Percentiles rank a stretch among this genome's conserved stretches.
These are phyloP conservation scores for Lenzites betulinus DNA, from an alignment of 768 basidiomycete genomes.

Conservation along the genomic window DNA sequence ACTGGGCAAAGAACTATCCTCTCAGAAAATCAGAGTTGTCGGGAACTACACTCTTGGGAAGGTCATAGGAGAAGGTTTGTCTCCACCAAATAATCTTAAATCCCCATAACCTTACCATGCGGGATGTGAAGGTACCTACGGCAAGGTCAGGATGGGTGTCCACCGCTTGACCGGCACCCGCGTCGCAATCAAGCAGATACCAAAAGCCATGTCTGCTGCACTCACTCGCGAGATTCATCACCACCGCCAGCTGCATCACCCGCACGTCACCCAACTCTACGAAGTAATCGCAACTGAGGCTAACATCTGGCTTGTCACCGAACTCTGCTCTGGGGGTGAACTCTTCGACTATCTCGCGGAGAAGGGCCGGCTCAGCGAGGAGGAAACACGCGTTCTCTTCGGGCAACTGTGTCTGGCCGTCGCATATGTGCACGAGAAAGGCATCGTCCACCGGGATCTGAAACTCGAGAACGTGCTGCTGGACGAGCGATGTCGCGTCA, in stretches of 20 bases:
- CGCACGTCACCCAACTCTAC: slow-evolving; percentile 92
- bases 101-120: slow-evolving; percentile 1
- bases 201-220: slow-evolving; percentile 87
- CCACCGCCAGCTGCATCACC: slow-evolving; percentile 95
- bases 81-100: not conserved
- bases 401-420: slow-evolving; percentile 96
- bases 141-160: slow-evolving; percentile 92
- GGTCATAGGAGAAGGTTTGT: slow-evolving; percentile 91
- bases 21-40: slow-evolving; percentile 85
- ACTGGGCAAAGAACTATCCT: slow-evolving; percentile 94
- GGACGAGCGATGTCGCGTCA: slow-evolving; percentile 88
- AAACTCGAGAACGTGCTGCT: slow-evolving; percentile 95
- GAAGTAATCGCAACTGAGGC: slow-evolving; percentile 98
- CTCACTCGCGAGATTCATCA: slow-evolving; percentile 98
- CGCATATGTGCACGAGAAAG: slow-evolving; percentile 88
- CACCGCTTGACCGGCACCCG: slow-evolving; percentile 90
- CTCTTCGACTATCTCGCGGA: slow-evolving; percentile 98
- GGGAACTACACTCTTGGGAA: slow-evolving; percentile 94
- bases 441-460: slow-evolving; percentile 94
- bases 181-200: slow-evolving; percentile 97
- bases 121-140: slow-evolving; percentile 71
- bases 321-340: slow-evolving; percentile 96
- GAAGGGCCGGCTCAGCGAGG: slow-evolving; percentile 83
- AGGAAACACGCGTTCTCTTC: slow-evolving; percentile 85
- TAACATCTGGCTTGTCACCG: slow-evolving; percentile 95